Conservation (phyloP, 228 moss, liverwort and hornwort species). For the Sphagnum magellanicum region DNA sequence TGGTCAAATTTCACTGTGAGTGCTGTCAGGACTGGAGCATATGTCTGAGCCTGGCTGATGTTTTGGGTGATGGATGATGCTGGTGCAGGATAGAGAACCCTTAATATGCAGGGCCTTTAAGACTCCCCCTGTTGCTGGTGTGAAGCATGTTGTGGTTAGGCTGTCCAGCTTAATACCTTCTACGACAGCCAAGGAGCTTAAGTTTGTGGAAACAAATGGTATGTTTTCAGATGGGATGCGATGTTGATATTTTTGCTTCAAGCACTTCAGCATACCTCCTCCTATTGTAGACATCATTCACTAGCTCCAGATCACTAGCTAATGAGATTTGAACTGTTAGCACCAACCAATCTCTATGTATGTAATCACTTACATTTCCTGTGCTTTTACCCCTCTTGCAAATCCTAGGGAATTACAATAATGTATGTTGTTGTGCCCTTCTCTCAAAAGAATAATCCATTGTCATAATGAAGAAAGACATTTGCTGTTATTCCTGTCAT, state of each 20-base stretch:
- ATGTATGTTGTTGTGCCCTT: too few species aligned
- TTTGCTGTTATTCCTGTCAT: too few species aligned
- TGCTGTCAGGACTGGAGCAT: background rate
- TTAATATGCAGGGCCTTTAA: slow-evolving; percentile 15
- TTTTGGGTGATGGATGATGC: background rate
- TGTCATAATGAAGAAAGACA: too few species aligned
- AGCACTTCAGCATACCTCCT: background rate
- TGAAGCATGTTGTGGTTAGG: slow-evolving; percentile 34
- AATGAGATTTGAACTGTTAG: background rate
- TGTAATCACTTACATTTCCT: too few species aligned
- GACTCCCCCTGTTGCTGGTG: slow-evolving; percentile 15
- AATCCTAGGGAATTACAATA: too few species aligned
- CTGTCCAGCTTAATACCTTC: slow-evolving; percentile 13
- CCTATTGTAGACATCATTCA: background rate
- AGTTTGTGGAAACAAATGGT: slow-evolving; percentile 17
- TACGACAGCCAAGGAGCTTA: background rate
- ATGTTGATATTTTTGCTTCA: background rate
- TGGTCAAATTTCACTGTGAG: background rate
- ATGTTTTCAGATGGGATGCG: background rate
- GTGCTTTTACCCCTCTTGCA: too few species aligned
- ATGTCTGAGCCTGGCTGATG: background rate
- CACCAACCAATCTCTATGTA: too few species aligned
- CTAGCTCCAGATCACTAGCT: background rate
- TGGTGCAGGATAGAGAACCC: slow-evolving; percentile 20
- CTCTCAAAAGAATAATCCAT: too few species aligned